phyloP scores from a whole-genome alignment of 202 grass and related monocot species.

The Setaria viridis region DNA sequence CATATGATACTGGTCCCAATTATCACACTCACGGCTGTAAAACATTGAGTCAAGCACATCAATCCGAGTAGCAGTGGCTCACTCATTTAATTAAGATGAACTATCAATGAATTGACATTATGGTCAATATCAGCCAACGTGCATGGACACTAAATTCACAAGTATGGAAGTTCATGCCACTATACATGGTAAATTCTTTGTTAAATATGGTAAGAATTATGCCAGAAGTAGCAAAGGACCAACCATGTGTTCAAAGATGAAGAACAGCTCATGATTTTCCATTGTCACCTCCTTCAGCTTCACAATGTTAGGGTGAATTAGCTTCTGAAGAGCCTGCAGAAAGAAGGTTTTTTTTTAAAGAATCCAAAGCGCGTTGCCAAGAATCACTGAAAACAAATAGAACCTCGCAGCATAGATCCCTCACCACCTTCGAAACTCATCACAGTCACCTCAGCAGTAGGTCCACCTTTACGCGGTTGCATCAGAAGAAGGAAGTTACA shows the following conservation, averaged over 20 bases:
- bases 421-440: constrained; percentile 38
- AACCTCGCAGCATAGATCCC: constrained; percentile 30
- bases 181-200: background rate
- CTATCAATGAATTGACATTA: background rate
- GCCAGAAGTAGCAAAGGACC: constrained; percentile 22
- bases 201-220: constrained; percentile 18
- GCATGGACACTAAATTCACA: background rate
- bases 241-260: constrained; percentile 98
- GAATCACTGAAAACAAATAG: constrained; percentile 55
- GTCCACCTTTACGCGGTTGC: constrained; percentile 38
- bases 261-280: constrained; percentile 89
- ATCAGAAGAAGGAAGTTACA: constrained; percentile 60
- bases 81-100: constrained; percentile 6
- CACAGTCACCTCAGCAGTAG: constrained; percentile 29
- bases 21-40: too few species aligned
- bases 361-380: constrained; percentile 29
- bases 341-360: constrained; percentile 19
- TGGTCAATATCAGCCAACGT: background rate
- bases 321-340: constrained; percentile 75
- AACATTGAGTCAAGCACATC: too few species aligned
- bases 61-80: background rate
- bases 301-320: constrained; percentile 85
- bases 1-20: too few species aligned
- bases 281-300: constrained; percentile 79
- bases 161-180: background rate